phyloP scores from a whole-genome alignment of 2,329 filamentous ascomycete species.

The Epichloe uncinata region DNA sequence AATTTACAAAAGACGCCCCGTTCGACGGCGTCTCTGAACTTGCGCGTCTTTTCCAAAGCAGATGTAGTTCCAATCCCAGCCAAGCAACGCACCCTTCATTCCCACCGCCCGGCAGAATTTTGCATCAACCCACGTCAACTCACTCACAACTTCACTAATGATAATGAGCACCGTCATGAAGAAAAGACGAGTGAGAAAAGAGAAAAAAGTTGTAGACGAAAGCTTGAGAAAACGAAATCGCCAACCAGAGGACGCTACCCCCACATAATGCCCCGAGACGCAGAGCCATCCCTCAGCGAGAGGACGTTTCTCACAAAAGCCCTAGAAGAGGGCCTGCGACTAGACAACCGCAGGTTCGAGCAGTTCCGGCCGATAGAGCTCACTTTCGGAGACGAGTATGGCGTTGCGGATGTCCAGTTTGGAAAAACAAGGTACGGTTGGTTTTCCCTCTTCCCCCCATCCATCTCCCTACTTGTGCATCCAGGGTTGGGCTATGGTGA shows the following conservation, averaged over 20 bases:
- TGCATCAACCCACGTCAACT: slow-evolving; percentile 8
- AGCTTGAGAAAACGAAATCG: not conserved
- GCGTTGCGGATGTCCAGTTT: slow-evolving; percentile 71
- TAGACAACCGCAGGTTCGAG: slow-evolving; percentile 74
- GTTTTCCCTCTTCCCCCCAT: not conserved
- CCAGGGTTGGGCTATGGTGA: no score
- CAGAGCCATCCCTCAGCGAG: slow-evolving; percentile 80
- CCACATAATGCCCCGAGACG: slow-evolving; percentile 83
- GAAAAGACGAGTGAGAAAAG: slow-evolving; percentile 6
- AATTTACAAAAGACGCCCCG: not conserved
- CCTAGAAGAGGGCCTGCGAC: slow-evolving; percentile 63
- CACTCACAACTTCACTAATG: not conserved
- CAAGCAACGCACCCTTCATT: no score
- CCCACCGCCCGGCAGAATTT: slow-evolving; percentile 39
- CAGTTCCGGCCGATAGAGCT: slow-evolving; percentile 67
- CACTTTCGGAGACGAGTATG: slow-evolving; percentile 80
- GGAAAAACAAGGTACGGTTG: slow-evolving; percentile 69
- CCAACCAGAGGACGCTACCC: not conserved
- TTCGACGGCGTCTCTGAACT: not conserved
- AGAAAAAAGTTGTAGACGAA: not conserved
- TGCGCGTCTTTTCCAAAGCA: not conserved
- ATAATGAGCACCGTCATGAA: not conserved
- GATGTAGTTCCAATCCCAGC: no score
- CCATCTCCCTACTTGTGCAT: not conserved
- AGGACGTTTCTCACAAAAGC: slow-evolving; percentile 75